Evolutionary conservation across 352 stramenopile species (phyloP), one percentile per base, ranked within the genome.

Genomic region (Pythium aristosporum): DNA sequence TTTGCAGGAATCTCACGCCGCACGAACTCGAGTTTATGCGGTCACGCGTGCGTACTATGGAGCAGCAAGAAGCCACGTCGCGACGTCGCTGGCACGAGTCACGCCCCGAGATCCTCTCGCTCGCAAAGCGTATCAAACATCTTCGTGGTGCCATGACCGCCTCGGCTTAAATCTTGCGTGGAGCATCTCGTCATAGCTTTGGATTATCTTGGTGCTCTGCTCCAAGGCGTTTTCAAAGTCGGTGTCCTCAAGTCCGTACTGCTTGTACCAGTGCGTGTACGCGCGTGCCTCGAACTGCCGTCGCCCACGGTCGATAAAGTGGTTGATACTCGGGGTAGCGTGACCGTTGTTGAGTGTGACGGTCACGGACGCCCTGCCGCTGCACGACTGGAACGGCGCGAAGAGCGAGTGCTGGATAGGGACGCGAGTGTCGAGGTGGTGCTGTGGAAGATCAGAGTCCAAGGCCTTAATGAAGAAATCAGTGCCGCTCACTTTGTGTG

Each of bases 201-300:
- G 50, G 50, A 85, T 67, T 13, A 88, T 73, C n/a, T 67, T 56
- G 10, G 50, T 41, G 48, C 69, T 77, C 7, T 69, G 57, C 8
- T 82, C 69, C 25, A 88, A 88, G 0, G 79, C 75, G 25, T 28
- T 32, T 12, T 82, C 57, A 50, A 88, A 87, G 3, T 81, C 68
- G 16, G 43, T 66, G 42, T 87, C 70, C 57, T 88, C 77, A 9
- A 88, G 68, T 16, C 79, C 79, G 47, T 83, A 68, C 47, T 88
- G 77, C 54, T 76, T 77, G 48, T 85, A 88, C 79, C 79, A 88
- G 65, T 88, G 79, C 0, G 75, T 61, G 63, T 88, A 88, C 5
- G 79, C 79, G 3, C 67, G 65, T 0, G 69, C 75, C 2, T 71
- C 32, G 30, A 82, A 85, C 61, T 88, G 79, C 8, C 60, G 63